Conservation (phyloP, 805 yeast genomes). For the Zygoascus ofunaensis region DNA sequence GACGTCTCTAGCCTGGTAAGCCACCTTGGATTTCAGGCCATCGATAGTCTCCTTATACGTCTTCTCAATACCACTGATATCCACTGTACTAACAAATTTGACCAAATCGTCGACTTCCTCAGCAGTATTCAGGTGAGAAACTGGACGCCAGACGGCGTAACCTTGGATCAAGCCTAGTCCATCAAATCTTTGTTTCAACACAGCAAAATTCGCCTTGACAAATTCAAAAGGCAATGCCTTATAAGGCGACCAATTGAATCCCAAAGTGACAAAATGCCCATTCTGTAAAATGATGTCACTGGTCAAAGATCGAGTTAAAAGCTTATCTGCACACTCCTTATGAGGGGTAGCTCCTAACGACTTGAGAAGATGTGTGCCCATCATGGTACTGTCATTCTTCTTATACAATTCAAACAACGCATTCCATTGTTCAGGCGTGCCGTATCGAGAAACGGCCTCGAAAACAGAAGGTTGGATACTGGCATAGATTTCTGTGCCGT, state of each 20-base stretch:
- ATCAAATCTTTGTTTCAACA: too few relatives aligned
- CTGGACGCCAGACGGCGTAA: too few relatives aligned
- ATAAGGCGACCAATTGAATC: too few relatives aligned
- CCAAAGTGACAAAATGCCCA: slow-evolving; percentile 66
- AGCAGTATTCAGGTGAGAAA: slow-evolving; percentile 47
- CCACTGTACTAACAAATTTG: slow-evolving; percentile 37
- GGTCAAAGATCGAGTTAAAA: slow-evolving; percentile 47
- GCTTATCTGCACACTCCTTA: slow-evolving; percentile 43
- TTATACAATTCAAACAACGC: slow-evolving; percentile 50
- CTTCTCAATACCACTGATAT: slow-evolving; percentile 48
- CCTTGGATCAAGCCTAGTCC: too few relatives aligned
- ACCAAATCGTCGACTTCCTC: slow-evolving; percentile 47
- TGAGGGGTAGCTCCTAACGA: slow-evolving; percentile 57
- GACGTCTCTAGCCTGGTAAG: slow-evolving; percentile 43
- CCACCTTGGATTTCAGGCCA: slow-evolving; percentile 38
- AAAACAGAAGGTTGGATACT: slow-evolving; percentile 62
- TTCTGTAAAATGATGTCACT: slow-evolving; percentile 60
- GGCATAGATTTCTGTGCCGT: slow-evolving; percentile 71
- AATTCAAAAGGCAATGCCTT: too few relatives aligned
- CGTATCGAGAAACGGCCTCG: slow-evolving; percentile 27
- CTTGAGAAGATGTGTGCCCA: slow-evolving; percentile 60
- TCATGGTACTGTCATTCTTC: slow-evolving; percentile 54
- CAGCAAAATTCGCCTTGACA: too few relatives aligned
- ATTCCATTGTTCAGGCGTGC: slow-evolving; percentile 55
- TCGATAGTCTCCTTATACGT: slow-evolving; percentile 49